These are phyloP conservation scores for Nannizziopsis barbatae DNA, from an alignment of 2,329 filamentous ascomycete species.

Conservation along the genomic window DNA sequence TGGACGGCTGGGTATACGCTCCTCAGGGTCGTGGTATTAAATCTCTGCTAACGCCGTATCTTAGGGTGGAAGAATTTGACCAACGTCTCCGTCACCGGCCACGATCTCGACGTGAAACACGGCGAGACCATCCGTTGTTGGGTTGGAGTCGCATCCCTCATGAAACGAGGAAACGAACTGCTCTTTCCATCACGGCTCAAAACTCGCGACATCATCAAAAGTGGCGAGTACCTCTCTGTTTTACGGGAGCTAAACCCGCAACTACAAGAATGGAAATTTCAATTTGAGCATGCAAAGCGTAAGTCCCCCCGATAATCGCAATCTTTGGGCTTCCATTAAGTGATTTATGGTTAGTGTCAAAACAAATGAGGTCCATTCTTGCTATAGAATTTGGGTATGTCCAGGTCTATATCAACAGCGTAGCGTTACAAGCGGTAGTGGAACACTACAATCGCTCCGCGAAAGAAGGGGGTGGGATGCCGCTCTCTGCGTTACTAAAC, in stretches of 20 bases:
- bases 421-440: constrained; percentile 48
- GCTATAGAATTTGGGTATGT: constrained; percentile 44
- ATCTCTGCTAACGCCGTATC: constrained; percentile 22
- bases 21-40: constrained; percentile 34
- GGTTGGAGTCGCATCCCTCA: constrained; percentile 74
- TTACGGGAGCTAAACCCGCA: constrained; percentile 65
- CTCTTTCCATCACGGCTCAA: constrained; percentile 70
- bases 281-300: constrained; percentile 30
- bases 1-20: constrained; percentile 42
- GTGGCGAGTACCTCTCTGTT: constrained; percentile 64
- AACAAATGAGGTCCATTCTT: constrained; percentile 35
- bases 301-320: constrained; percentile 1
- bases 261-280: constrained; percentile 62
- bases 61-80: constrained; percentile 19
- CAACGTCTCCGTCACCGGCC: constrained; percentile 16
- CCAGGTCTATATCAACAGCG: constrained; percentile 34
- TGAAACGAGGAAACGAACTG: constrained; percentile 72
- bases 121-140: constrained; percentile 45
- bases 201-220: constrained; percentile 71
- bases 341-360: constrained; percentile 46
- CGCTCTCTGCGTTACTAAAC: constrained; percentile 16
- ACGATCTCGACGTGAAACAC: constrained; percentile 16
- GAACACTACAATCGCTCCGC: constrained; percentile 24
- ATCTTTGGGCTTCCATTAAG: background rate
- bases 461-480: constrained; percentile 11